Conservation (phyloP, 805 yeast species). For the Grigorovia humatica region DNA sequence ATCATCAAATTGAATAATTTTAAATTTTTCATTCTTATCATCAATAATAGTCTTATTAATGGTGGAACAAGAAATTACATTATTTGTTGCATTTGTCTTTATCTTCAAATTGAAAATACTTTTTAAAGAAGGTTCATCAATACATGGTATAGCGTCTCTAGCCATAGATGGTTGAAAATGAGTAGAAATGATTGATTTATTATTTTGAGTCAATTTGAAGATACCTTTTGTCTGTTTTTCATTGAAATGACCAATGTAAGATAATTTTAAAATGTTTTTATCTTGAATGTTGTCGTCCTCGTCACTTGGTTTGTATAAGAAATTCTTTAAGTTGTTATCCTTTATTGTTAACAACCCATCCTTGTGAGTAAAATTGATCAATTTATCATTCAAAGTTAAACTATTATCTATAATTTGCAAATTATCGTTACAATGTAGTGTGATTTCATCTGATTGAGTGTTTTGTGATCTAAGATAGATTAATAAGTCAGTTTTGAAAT, state of each 20-base stretch:
- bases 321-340: neutral
- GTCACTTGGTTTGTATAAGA: neutral
- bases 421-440: neutral
- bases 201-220: conserved; percentile 45
- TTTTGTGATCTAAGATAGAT: neutral
- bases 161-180: conserved; percentile 66
- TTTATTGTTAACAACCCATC: neutral
- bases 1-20: conserved; percentile 23
- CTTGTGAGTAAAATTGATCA: neutral
- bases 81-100: conserved; percentile 26
- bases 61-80: neutral
- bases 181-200: conserved; percentile 50
- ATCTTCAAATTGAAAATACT: conserved; percentile 41
- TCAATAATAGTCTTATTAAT: conserved; percentile 25
- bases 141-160: conserved; percentile 52
- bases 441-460: neutral
- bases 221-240: conserved; percentile 53
- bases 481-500: neutral
- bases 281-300: neutral
- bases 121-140: conserved; percentile 55
- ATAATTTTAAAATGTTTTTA: conserved; percentile 6
- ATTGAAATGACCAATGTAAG: conserved; percentile 43
- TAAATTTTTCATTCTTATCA: conserved; percentile 14
- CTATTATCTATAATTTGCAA: neutral
- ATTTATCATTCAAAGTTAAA: neutral